Percentiles rank a stretch among this genome's conserved stretches.
These are phyloP conservation scores for Colletotrichum acutatum DNA, from an alignment of 2,329 filamentous ascomycete genomes.

Conservation along the genomic window DNA sequence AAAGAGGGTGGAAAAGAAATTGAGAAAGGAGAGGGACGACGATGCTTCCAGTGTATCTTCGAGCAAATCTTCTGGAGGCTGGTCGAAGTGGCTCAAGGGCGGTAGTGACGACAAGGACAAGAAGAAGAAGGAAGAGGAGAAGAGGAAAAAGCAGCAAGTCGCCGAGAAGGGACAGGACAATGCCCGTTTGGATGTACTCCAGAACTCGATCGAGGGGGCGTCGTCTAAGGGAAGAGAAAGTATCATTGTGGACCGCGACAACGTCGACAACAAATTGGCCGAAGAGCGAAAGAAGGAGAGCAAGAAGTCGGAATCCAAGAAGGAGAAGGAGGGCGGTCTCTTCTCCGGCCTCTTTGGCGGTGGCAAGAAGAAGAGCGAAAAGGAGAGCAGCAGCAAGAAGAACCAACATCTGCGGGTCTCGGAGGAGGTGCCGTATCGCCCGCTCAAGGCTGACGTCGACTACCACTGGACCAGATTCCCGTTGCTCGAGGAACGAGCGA, in stretches of 20 bases:
- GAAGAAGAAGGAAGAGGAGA: conserved; percentile 72
- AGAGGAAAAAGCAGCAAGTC: conserved; percentile 67
- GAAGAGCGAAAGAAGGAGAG: conserved; percentile 87
- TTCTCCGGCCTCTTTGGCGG: conserved; percentile 94
- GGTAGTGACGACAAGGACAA: conserved; percentile 78
- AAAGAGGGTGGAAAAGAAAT: conserved; percentile 54
- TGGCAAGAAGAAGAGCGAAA: conserved; percentile 86
- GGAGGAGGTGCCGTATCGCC: conserved; percentile 78
- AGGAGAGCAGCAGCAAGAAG: conserved; percentile 80
- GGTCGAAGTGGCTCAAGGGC: conserved; percentile 87
- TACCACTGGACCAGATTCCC: conserved; percentile 97
- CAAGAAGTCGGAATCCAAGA: conserved; percentile 83
- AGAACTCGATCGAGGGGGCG: conserved; percentile 83
- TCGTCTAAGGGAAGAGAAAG: conserved; percentile 80
- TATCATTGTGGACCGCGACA: conserved; percentile 83
- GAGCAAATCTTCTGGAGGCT: conserved; percentile 78
- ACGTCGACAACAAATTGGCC: conserved; percentile 75
- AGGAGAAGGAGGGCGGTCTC: conserved; percentile 92
- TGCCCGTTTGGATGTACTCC: conserved; percentile 85
- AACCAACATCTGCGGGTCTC: conserved; percentile 79
- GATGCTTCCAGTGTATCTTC: conserved; percentile 66
- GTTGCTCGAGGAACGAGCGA: conserved; percentile 93
- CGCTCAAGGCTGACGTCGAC: conserved; percentile 86
- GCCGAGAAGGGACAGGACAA: conserved; percentile 77
- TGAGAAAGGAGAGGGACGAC: conserved; percentile 78